A percentile compares a stretch with the other conserved stretches of the same genome.
phyloP scores from a whole-genome alignment of 805 yeast species.

The Kluyveromyces dobzhanskii region DNA sequence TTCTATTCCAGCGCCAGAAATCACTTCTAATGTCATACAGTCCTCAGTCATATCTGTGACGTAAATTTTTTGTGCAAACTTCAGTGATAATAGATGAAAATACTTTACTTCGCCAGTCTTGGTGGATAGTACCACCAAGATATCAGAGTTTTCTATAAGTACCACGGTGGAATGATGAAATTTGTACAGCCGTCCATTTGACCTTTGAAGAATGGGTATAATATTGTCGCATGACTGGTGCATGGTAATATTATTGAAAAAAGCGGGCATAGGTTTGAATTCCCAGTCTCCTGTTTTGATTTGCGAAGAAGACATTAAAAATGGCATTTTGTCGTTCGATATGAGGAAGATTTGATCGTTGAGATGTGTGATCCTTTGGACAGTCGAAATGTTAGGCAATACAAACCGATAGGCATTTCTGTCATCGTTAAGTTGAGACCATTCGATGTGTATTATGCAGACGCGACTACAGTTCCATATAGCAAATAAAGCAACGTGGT shows the following conservation, averaged over 20 bases:
- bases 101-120: not conserved
- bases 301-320: slow-evolving; percentile 1
- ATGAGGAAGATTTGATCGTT: not conserved
- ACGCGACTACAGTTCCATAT: not conserved
- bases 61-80: not conserved
- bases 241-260: not conserved
- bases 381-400: not conserved
- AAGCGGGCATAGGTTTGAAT: too few relatives aligned
- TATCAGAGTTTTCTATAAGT: not conserved
- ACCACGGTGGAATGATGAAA: not conserved
- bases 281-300: not conserved
- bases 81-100: not conserved
- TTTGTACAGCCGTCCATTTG: not conserved
- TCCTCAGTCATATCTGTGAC: not conserved
- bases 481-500: not conserved
- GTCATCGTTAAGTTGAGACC: not conserved
- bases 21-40: not conserved
- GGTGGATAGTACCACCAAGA: not conserved
- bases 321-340: not conserved
- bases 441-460: not conserved
- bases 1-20: not conserved
- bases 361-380: not conserved
- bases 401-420: not conserved
- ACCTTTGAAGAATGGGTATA: not conserved
- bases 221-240: not conserved